These are phyloP conservation scores for Wickerhamomyces bisporus DNA, from an alignment of 805 yeast species.

Conservation along the genomic window DNA sequence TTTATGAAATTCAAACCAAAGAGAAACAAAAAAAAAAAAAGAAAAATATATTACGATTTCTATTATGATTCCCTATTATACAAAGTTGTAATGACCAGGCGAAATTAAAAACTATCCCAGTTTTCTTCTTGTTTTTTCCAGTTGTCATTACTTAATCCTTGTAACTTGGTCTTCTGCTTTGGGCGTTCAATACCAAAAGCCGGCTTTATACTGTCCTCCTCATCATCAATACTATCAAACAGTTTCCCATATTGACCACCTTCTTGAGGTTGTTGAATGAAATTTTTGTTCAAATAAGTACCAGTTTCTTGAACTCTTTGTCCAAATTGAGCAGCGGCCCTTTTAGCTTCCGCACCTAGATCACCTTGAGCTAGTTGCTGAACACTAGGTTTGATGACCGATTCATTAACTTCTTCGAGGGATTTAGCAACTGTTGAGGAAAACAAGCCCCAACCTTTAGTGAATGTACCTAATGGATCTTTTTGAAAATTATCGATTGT, in stretches of 20 bases:
- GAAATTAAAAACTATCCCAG: slow-evolving; percentile 59
- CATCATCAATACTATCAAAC: slow-evolving; percentile 51
- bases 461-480: slow-evolving; percentile 87
- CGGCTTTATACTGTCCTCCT: slow-evolving; percentile 39
- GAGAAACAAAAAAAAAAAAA: too few species aligned
- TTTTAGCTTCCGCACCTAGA: slow-evolving; percentile 70
- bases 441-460: slow-evolving; percentile 93
- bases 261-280: slow-evolving; percentile 40
- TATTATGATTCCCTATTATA: not conserved
- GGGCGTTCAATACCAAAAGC: slow-evolving; percentile 69
- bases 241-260: slow-evolving; percentile 43
- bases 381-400: slow-evolving; percentile 88
- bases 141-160: slow-evolving; percentile 41
- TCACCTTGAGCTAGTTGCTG: slow-evolving; percentile 78
- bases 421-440: slow-evolving; percentile 82
- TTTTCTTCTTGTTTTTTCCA: slow-evolving; percentile 48
- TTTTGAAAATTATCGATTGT: slow-evolving; percentile 63
- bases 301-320: slow-evolving; percentile 90
- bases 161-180: slow-evolving; percentile 49
- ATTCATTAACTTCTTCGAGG: slow-evolving; percentile 77
- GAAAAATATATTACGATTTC: too few species aligned
- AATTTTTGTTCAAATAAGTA: slow-evolving; percentile 64
- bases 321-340: slow-evolving; percentile 97
- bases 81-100: not conserved
- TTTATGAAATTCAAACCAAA: too few species aligned